These are phyloP conservation scores for Apiospora saccharicola DNA, from an alignment of 2,329 filamentous ascomycete genomes.

Conservation along the genomic window DNA sequence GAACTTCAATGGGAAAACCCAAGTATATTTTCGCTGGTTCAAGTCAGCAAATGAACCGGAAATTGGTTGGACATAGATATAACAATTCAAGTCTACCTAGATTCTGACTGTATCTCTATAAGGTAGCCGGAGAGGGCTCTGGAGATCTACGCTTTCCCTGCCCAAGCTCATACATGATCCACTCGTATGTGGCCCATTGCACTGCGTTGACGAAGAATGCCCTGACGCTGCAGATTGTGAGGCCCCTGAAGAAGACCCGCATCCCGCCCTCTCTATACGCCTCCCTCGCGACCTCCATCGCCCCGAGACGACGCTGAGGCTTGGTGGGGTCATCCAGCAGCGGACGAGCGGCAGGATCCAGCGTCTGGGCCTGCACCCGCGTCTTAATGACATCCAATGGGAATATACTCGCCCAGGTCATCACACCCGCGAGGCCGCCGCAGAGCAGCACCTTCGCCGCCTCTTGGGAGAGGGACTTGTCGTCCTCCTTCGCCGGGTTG, in stretches of 20 bases:
- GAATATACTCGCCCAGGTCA: constrained; percentile 90
- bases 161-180: constrained; percentile 73
- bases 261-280: constrained; percentile 71
- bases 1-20: not conserved
- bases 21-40: not conserved
- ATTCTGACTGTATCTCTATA: not conserved
- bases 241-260: constrained; percentile 72
- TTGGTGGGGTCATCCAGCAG: constrained; percentile 42
- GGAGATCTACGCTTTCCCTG: constrained; percentile 38
- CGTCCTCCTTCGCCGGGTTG: constrained; percentile 31
- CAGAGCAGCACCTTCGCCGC: constrained; percentile 77
- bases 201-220: constrained; percentile 94
- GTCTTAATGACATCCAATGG: constrained; percentile 94
- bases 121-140: not conserved
- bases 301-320: constrained; percentile 50
- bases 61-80: not conserved
- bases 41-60: not conserved
- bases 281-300: constrained; percentile 69
- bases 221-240: constrained; percentile 82
- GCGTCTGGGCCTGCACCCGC: constrained; percentile 78
- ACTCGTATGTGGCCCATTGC: constrained; percentile 93
- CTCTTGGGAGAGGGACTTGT: constrained; percentile 45
- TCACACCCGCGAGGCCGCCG: constrained; percentile 85
- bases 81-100: not conserved
- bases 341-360: constrained; percentile 37